Conservation (phyloP, 345 rosid species). For the Aquilaria malaccensis region DNA sequence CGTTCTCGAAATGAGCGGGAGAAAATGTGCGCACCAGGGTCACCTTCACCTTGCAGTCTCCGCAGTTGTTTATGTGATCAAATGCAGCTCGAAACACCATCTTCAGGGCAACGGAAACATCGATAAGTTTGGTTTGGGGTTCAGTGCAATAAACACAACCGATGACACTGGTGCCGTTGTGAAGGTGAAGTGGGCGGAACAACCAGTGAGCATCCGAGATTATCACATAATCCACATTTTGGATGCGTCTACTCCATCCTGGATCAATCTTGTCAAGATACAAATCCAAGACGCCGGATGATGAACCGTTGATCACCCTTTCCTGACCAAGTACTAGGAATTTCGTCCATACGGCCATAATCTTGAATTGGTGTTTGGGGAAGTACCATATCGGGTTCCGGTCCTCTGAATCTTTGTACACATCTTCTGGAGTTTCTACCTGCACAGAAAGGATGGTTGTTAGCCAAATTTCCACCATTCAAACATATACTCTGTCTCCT, state of each 20-base stretch:
- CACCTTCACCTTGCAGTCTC: constrained; percentile 20
- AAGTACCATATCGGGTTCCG: constrained; percentile 61
- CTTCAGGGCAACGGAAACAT: constrained; percentile 29
- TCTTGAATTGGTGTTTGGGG: constrained; percentile 44
- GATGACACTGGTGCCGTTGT: constrained; percentile 21
- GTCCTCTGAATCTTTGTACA: constrained; percentile 42
- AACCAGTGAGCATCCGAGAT: constrained; percentile 67
- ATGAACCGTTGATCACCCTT: constrained; percentile 34
- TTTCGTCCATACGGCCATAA: constrained; percentile 48
- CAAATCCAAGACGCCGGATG: constrained; percentile 34
- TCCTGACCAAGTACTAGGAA: constrained; percentile 48
- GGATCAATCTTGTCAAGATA: constrained; percentile 36
- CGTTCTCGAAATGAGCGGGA: constrained; percentile 75
- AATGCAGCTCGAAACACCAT: constrained; percentile 41
- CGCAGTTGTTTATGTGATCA: constrained; percentile 26
- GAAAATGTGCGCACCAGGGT: constrained; percentile 64
- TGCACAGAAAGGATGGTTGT: constrained; percentile 14
- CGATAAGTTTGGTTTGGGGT: constrained; percentile 32
- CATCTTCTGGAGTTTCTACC: constrained; percentile 48
- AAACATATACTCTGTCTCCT: no score
- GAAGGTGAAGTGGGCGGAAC: constrained; percentile 46
- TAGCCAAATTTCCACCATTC: no score
- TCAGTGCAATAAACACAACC: constrained; percentile 57
- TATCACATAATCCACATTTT: constrained; percentile 35
- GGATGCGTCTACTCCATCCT: constrained; percentile 30